phyloP scores from a whole-genome alignment of 306 rosid genomes.

The Prinsepia uniflora region DNA sequence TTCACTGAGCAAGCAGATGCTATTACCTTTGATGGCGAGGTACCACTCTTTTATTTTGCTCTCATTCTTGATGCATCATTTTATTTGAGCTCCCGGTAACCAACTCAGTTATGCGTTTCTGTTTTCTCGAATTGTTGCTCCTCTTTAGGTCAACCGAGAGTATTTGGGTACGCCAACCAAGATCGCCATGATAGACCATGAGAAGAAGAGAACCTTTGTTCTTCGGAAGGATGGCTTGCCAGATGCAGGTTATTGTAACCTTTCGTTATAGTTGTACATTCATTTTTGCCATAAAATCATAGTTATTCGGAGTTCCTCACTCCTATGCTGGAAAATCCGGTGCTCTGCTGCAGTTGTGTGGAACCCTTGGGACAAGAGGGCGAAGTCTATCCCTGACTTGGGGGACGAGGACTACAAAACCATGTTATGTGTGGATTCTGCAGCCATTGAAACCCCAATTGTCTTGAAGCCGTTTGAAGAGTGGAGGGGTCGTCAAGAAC shows the following conservation, averaged over 20 bases:
- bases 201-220: slow-evolving; percentile 71
- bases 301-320: neutral
- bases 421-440: slow-evolving; percentile 67
- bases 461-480: slow-evolving; percentile 65
- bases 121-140: slow-evolving; percentile 8
- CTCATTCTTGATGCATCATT: neutral
- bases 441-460: slow-evolving; percentile 52
- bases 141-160: slow-evolving; percentile 52
- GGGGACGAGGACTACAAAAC: slow-evolving; percentile 66
- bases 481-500: slow-evolving; percentile 73
- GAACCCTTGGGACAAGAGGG: slow-evolving; percentile 80
- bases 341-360: slow-evolving; percentile 49
- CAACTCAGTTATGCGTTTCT: neutral
- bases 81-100: neutral
- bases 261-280: neutral
- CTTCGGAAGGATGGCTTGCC: slow-evolving; percentile 61
- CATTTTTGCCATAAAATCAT: neutral
- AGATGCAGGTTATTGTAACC: slow-evolving; percentile 51
- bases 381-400: slow-evolving; percentile 55
- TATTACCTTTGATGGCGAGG: slow-evolving; percentile 73
- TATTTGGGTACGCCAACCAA: slow-evolving; percentile 57
- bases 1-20: slow-evolving; percentile 89
- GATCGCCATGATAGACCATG: slow-evolving; percentile 78
- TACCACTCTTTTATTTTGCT: slow-evolving; percentile 19
- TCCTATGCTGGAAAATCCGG: slow-evolving; percentile 1